A percentile compares a stretch with the other conserved stretches of the same genome.
These are phyloP conservation scores for Theileria parva DNA, from an alignment of 169 alveolate genomes.

Conservation along the genomic window DNA sequence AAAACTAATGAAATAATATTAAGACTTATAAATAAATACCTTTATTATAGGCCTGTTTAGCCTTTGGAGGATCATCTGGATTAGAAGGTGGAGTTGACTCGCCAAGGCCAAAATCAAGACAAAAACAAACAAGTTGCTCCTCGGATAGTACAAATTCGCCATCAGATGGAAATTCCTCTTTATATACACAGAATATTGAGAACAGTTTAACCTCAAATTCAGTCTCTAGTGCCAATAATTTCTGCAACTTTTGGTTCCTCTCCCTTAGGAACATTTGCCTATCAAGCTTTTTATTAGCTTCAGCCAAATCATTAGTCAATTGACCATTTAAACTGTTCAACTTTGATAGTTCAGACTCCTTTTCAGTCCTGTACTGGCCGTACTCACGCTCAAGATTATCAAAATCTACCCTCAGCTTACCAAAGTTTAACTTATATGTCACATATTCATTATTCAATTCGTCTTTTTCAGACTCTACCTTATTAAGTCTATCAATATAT, in stretches of 20 bases:
- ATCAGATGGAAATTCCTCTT: slow-evolving; percentile 24
- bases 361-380: background rate
- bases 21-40: slow-evolving; percentile 13
- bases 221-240: slow-evolving; percentile 26
- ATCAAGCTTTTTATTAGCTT: background rate
- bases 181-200: slow-evolving; percentile 39
- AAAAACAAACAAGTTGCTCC: slow-evolving; percentile 37
- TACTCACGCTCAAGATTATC: slow-evolving; percentile 2
- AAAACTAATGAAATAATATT: background rate
- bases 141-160: slow-evolving; percentile 64
- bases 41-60: slow-evolving; percentile 38
- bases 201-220: slow-evolving; percentile 52
- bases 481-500: slow-evolving; percentile 10
- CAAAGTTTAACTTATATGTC: background rate
- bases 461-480: slow-evolving; percentile 4
- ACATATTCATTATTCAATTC: slow-evolving; percentile 1
- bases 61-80: slow-evolving; percentile 32
- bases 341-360: background rate
- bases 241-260: slow-evolving; percentile 13
- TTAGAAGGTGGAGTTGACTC: slow-evolving; percentile 17
- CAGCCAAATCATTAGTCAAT: slow-evolving; percentile 3
- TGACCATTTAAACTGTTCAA: background rate
- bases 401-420: background rate
- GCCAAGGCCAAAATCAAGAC: slow-evolving; percentile 57
- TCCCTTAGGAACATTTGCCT: background rate